phyloP scores from a whole-genome alignment of 495 filamentous ascomycete genomes.

The Trichocladium uniseriatum region DNA sequence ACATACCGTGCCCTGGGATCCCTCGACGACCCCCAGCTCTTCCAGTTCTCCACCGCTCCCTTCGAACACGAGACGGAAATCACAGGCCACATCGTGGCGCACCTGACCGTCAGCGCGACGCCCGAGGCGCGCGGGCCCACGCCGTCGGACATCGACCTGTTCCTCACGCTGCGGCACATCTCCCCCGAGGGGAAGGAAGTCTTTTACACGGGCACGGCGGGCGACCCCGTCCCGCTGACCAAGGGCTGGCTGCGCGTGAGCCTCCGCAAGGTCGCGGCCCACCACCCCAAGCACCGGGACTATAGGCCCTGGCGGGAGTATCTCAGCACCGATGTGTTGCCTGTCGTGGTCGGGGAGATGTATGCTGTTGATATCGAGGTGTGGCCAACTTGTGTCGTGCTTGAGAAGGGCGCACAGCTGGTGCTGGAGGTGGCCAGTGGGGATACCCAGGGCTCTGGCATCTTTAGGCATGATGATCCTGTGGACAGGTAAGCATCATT shows the following conservation, averaged over 20 bases:
- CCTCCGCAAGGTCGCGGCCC: slow-evolving; percentile 42
- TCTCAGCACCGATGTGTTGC: slow-evolving; percentile 46
- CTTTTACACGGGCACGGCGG: slow-evolving; percentile 52
- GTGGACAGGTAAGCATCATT: slow-evolving; percentile 24
- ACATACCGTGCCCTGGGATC: no score
- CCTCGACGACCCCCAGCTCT: no score
- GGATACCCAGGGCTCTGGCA: slow-evolving; percentile 53
- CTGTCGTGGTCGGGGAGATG: slow-evolving; percentile 45
- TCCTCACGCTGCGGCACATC: slow-evolving; percentile 55
- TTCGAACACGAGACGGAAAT: slow-evolving; percentile 54
- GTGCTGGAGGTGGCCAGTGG: slow-evolving; percentile 51
- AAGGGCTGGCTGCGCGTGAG: slow-evolving; percentile 52
- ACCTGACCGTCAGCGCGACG: no score
- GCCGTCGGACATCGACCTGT: slow-evolving; percentile 53
- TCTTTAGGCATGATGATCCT: slow-evolving; percentile 47
- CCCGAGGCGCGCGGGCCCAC: no score
- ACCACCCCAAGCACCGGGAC: slow-evolving; percentile 36
- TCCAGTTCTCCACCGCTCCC: slow-evolving; percentile 46
- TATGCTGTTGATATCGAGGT: slow-evolving; percentile 58
- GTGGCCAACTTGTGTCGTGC: slow-evolving; percentile 60
- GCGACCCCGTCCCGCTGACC: slow-evolving; percentile 39
- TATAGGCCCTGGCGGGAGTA: slow-evolving; percentile 54
- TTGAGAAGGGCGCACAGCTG: slow-evolving; percentile 43
- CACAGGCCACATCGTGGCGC: slow-evolving; percentile 56
- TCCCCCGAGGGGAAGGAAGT: slow-evolving; percentile 49